Percentiles rank a stretch among this genome's conserved stretches.
phyloP scores from a whole-genome alignment of 2,329 filamentous ascomycete genomes.

The Claviceps digitariae region DNA sequence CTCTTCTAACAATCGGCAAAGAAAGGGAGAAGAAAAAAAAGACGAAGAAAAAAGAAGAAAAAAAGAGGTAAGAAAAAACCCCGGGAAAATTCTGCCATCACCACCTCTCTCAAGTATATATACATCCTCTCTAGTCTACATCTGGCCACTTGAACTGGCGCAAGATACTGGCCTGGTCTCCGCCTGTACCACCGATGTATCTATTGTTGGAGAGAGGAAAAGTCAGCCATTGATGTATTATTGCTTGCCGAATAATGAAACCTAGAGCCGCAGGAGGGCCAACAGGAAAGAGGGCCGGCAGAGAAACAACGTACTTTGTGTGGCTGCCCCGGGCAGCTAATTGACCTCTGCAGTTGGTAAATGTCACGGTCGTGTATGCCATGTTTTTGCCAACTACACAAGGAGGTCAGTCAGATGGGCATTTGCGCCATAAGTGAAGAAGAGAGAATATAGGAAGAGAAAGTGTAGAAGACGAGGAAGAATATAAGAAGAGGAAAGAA shows the following conservation, averaged over 20 bases:
- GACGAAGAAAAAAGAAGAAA: neutral
- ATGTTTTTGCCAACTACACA: slow-evolving; percentile 47
- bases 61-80: neutral
- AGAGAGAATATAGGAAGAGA: neutral
- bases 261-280: no score
- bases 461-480: neutral
- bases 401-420: no score
- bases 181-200: slow-evolving; percentile 28
- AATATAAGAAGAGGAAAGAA: no score
- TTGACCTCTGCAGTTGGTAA: slow-evolving; percentile 44
- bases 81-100: neutral
- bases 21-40: no score
- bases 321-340: slow-evolving; percentile 50
- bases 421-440: neutral
- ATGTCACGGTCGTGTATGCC: slow-evolving; percentile 47
- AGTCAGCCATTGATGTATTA: slow-evolving; percentile 5
- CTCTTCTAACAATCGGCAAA: no score
- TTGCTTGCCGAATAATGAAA: no score
- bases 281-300: neutral
- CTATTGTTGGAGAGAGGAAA: slow-evolving; percentile 13
- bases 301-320: slow-evolving; percentile 39
- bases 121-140: slow-evolving; percentile 20
- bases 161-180: slow-evolving; percentile 22
- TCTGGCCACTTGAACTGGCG: slow-evolving; percentile 23
- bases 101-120: no score